phyloP scores from a whole-genome alignment of 306 rosid genomes.

The Abrus precatorius region DNA sequence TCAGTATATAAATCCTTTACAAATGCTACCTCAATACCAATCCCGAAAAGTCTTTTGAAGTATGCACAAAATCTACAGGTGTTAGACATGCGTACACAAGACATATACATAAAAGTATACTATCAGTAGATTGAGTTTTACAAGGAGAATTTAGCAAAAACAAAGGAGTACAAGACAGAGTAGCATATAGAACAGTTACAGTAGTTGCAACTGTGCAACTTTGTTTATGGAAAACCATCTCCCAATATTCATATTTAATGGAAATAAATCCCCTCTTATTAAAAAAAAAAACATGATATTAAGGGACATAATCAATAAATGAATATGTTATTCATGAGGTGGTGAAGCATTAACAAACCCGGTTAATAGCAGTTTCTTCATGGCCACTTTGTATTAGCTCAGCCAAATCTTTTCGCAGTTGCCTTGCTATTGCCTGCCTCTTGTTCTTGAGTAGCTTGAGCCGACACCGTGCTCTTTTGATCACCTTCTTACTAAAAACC shows the following conservation, averaged over 20 bases:
- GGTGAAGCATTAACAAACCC: constrained; percentile 54
- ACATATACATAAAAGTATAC: neutral
- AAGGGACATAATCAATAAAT: neutral
- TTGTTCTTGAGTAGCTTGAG: constrained; percentile 68
- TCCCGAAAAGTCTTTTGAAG: neutral
- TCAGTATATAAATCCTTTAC: neutral
- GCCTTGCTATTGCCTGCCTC: constrained; percentile 62
- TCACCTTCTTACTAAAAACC: constrained; percentile 67
- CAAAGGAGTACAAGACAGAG: neutral
- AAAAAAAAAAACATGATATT: neutral
- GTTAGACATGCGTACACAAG: neutral
- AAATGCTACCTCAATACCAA: neutral
- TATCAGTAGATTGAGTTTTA: neutral
- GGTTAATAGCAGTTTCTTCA: constrained; percentile 59
- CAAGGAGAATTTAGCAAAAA: neutral
- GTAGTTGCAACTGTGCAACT: neutral
- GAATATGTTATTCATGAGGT: neutral
- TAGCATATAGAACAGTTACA: neutral
- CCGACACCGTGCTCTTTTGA: constrained; percentile 63
- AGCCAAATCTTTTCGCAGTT: constrained; percentile 60
- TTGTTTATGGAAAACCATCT: neutral
- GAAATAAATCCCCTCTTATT: neutral
- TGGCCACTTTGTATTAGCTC: constrained; percentile 61
- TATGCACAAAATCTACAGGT: neutral
- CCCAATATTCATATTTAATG: neutral